Evolutionary conservation across 2,329 filamentous ascomycete species (phyloP), one percentile per base, ranked within the genome.

Genomic region (Colletotrichum australisinense): DNA sequence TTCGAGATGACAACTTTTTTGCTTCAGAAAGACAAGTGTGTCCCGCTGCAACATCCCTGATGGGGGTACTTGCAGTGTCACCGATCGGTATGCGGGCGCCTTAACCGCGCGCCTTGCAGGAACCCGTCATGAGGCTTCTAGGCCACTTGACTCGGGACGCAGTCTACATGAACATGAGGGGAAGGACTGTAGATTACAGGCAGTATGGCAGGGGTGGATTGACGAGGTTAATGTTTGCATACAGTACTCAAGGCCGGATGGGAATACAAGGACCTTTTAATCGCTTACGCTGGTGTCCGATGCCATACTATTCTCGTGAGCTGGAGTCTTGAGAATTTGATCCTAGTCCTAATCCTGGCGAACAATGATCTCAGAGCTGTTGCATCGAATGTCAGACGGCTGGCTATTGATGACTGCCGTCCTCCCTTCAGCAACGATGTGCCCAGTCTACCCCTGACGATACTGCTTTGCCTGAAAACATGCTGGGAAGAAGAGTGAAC

Each of bases 161-260:
- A 24, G 12, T 38, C 14, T 38, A 30, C 46, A 26, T 63, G 58
- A 56, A 22, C 30, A 65, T 30, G 26, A 56, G 32, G 52, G 53
- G 12, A 22, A 24, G 11, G 38, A 38, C n/a, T 64, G 67, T 69
- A 69, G 67, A 69, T 28, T 69, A 69, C 35, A 5, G 59, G 28
- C 28, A 52, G 38, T 26, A 30, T 8, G 22, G 38, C 46, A 49
- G 63, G 52, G 56, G 56, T 24, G 58, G 58, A 69, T 56, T 49
- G 35, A 64, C 52, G 67, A 69, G 52, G 57, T 52, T 69, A 69
- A 69, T 69, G 67, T 57, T 64, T 69, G 67, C 67, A 69, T 69
- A 64, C 19, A n/a, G 16, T 49, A 2, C 38, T 42, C 38, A 19
- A 42, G 67, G 46, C 14, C 11, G 52, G 32, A 46, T 9, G 57